A percentile compares a stretch with the other conserved stretches of the same genome.
Evolutionary conservation across 164 flowering plant species (phyloP).

Genomic region (Amborella trichopoda): DNA sequence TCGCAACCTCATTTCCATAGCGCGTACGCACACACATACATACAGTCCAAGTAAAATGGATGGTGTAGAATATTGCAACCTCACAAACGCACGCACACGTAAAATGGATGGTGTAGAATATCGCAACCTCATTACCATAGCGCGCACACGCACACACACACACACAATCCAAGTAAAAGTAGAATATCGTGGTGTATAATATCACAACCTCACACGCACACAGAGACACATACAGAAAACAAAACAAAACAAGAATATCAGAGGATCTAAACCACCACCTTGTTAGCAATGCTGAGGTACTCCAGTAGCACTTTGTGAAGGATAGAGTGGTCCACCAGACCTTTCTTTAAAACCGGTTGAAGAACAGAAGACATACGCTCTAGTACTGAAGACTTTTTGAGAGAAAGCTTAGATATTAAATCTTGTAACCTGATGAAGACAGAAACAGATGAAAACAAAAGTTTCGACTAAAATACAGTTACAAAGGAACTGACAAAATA

Average conservation of each 20-base stretch:
- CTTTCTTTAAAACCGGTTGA: constrained; percentile 88
- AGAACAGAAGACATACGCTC: constrained; percentile 67
- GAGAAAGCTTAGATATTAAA: constrained; percentile 63
- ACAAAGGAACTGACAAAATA: not conserved
- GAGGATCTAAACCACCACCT: constrained; percentile 29
- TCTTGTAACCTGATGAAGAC: constrained; percentile 53
- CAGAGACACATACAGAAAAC: not conserved
- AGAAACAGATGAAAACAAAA: not conserved
- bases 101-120: no score
- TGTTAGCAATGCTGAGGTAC: constrained; percentile 67
- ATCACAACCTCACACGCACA: no score
- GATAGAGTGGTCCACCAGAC: constrained; percentile 90
- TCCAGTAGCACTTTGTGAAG: constrained; percentile 64
- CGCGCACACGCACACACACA: no score
- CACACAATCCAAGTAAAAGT: no score
- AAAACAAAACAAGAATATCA: not conserved
- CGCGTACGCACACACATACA: no score
- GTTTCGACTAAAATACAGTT: not conserved
- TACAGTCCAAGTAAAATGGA: no score
- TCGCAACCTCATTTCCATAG: no score
- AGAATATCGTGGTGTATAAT: no score
- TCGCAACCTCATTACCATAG: no score
- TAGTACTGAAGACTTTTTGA: constrained; percentile 55
- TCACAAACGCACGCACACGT: no score
- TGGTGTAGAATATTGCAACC: no score